Base-by-base conservation (phyloP, 2,329 filamentous ascomycete genomes). In the Cyphellophora attinorum region DNA sequence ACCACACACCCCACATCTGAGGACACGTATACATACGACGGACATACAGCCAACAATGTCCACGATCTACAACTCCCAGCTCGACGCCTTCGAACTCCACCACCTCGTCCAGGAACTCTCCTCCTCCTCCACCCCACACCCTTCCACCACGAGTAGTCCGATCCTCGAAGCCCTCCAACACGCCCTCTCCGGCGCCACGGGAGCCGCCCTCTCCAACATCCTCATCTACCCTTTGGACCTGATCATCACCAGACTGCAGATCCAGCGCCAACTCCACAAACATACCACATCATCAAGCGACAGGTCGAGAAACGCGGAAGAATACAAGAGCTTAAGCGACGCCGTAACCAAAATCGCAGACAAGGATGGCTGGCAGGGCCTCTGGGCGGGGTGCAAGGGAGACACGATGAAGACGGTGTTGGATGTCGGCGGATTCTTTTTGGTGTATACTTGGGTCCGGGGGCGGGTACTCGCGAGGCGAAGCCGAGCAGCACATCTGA, bases 361-460 rank as follows among this genome's bases (percentile, higher is more conserved):
- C 50, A 61, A 65, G 19, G 65, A 71, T 19, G 76, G 81, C 3
- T 45, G 79, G 12, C 53, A 56, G 33, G 82, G 79, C 1, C 78
- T 93, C 45, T 94, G 82, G 52, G 69, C 65, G 15, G 80, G 80
- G 16, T 56, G 81, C 2, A 59, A 67, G 5, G 68, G 72, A 21
- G 79, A 83, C 51, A 74, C 79, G 8, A 67, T 64, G 49, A 85
- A 82, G 56, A 77, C 74, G 15, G 67, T 79, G 14, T 68, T 75
- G 18, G 85, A 91, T 61, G 83, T 80, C 37, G 89, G 91, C 53
- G 67, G 93, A 33, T 93, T 93, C 65, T 93, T 93, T 61, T 69
- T 89, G 12, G 79, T 83, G 39, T 93, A 93, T 60, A 82, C 63
- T 3, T 71, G 70, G 35, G 48, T 76, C 13, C 54, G 65, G 12